phyloP scores from a whole-genome alignment of 345 rosid species.

The Dovyalis caffra region DNA sequence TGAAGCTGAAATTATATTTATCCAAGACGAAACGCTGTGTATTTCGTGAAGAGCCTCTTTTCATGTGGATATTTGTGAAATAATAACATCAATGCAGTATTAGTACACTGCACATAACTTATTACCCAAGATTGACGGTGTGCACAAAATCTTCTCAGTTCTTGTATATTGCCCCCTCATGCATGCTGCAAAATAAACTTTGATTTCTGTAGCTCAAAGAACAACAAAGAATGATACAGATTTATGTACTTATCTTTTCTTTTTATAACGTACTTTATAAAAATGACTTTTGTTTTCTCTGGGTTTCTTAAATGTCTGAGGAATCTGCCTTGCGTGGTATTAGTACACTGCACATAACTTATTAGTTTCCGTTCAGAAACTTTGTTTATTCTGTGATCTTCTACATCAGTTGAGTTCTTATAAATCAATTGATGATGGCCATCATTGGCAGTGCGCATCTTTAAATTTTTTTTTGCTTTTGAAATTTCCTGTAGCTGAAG shows the following conservation, averaged over 20 bases:
- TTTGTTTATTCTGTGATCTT: neutral
- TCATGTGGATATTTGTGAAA: neutral
- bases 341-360: neutral
- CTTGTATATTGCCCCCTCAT: neutral
- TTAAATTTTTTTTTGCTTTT: neutral
- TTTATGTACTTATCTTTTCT: neutral
- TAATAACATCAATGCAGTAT: neutral
- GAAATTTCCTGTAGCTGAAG: slow-evolving; percentile 5
- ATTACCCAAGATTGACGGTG: neutral
- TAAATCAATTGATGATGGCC: neutral
- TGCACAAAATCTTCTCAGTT: neutral
- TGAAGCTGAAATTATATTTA: slow-evolving; percentile 60
- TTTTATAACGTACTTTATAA: neutral
- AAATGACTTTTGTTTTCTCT: neutral
- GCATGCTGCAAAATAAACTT: neutral
- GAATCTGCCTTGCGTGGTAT: neutral
- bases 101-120: no score
- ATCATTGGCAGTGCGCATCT: neutral
- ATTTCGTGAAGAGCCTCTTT: neutral
- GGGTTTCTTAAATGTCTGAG: neutral
- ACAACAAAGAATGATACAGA: neutral
- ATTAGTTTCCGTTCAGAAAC: neutral
- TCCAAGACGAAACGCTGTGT: slow-evolving; percentile 43
- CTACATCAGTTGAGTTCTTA: neutral
- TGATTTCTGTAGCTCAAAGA: neutral